Percentiles rank a stretch among this genome's conserved stretches.
These are phyloP conservation scores for Infundibulicybe gibba DNA, from an alignment of 768 basidiomycete species.

Conservation along the genomic window DNA sequence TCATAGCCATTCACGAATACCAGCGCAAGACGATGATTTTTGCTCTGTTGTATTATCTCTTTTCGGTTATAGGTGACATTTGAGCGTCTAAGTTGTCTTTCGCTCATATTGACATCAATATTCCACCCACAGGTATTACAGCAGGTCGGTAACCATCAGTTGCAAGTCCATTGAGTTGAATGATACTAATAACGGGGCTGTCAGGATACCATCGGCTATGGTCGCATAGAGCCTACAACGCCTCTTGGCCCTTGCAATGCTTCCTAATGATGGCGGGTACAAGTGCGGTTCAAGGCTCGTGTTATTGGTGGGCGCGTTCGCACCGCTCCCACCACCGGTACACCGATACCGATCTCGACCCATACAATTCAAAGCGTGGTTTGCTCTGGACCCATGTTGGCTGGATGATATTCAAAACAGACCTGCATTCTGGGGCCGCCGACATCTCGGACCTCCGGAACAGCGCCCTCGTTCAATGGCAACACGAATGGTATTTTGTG, in stretches of 20 bases:
- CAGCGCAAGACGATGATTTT: slow-evolving; percentile 53
- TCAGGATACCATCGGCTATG: slow-evolving; percentile 80
- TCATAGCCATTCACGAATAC: slow-evolving; percentile 41
- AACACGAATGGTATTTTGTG: slow-evolving; percentile 69
- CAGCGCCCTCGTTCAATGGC: slow-evolving; percentile 70
- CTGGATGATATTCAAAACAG: slow-evolving; percentile 79
- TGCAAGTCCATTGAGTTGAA: slow-evolving; percentile 26
- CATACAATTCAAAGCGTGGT: slow-evolving; percentile 78
- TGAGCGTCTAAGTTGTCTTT: slow-evolving; percentile 5
- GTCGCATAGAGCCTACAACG: slow-evolving; percentile 84
- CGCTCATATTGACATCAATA: slow-evolving; percentile 7
- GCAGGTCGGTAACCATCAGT: slow-evolving; percentile 30
- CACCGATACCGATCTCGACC: slow-evolving; percentile 84
- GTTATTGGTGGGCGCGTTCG: slow-evolving; percentile 83
- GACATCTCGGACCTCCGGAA: slow-evolving; percentile 72
- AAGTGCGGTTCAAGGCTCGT: slow-evolving; percentile 84
- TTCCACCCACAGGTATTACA: slow-evolving; percentile 38
- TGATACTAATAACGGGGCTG: not conserved
- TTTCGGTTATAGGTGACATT: slow-evolving; percentile 78
- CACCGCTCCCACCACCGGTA: slow-evolving; percentile 84
- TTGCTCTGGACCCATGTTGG: slow-evolving; percentile 78
- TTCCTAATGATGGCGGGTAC: slow-evolving; percentile 71
- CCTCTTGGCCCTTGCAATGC: slow-evolving; percentile 64
- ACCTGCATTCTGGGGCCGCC: slow-evolving; percentile 61
- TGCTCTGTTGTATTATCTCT: slow-evolving; percentile 72